phyloP scores from a whole-genome alignment of 176 grass and related monocot species.

The Eragrostis nindensis region DNA sequence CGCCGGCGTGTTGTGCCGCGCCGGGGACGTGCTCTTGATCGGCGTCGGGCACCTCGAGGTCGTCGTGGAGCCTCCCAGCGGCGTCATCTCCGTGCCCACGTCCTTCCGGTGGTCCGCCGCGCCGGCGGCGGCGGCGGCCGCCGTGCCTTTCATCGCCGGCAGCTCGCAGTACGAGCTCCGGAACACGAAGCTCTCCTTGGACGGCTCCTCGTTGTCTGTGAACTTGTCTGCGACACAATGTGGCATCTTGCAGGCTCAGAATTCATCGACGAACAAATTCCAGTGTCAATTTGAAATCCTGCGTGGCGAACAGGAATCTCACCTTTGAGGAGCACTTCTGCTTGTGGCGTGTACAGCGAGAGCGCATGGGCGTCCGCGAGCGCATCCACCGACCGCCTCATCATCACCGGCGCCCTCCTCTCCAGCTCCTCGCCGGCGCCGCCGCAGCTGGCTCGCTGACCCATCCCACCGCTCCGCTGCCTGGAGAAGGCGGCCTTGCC shows the following conservation, averaged over 20 bases:
- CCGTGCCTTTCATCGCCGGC: constrained; percentile 19
- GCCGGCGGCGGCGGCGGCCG: not conserved
- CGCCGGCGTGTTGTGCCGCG: constrained; percentile 87
- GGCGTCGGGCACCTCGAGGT: constrained; percentile 69
- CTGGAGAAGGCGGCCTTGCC: constrained; percentile 41
- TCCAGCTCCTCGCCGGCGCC: constrained; percentile 34
- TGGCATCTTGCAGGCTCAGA: not conserved
- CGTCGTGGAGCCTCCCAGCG: constrained; percentile 61
- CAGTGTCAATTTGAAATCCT: not conserved
- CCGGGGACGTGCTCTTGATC: constrained; percentile 72
- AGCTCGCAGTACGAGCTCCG: constrained; percentile 53
- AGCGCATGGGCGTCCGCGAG: constrained; percentile 40
- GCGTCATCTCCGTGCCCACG: constrained; percentile 72
- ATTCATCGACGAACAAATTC: not conserved
- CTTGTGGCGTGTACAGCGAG: constrained; percentile 45
- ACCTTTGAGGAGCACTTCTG: constrained; percentile 93
- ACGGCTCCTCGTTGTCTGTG: constrained; percentile 75
- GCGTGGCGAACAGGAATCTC: not conserved
- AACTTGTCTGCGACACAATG: constrained; percentile 75
- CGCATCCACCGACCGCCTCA: constrained; percentile 46
- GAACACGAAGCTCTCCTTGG: constrained; percentile 76
- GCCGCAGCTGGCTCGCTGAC: constrained; percentile 32
- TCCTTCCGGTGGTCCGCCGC: constrained; percentile 42
- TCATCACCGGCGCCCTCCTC: constrained; percentile 18
- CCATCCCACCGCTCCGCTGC: constrained; percentile 40